Percentiles rank a stretch among this genome's conserved stretches.
These are phyloP conservation scores for Camelina sativa DNA, from an alignment of 345 rosid species.

Conservation along the genomic window DNA sequence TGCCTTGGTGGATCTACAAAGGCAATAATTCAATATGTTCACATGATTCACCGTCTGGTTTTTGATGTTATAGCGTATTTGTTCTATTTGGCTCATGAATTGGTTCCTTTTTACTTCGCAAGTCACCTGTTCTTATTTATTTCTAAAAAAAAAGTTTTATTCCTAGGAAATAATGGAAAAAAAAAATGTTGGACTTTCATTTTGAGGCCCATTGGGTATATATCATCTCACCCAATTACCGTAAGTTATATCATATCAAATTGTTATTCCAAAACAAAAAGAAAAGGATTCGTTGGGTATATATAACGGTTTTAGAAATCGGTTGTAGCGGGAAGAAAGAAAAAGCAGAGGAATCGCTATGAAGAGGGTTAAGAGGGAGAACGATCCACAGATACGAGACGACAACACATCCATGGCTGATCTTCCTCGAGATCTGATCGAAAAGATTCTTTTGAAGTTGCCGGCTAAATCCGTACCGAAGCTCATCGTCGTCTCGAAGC, in stretches of 20 bases:
- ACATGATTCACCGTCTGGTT: constrained; percentile 15
- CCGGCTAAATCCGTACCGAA: background rate
- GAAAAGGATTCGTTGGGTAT: background rate
- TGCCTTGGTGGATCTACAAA: background rate
- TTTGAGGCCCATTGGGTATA: background rate
- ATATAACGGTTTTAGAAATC: too few relatives aligned
- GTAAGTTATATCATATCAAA: background rate
- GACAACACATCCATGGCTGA: too few relatives aligned
- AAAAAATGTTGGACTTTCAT: too few relatives aligned
- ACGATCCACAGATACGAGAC: background rate
- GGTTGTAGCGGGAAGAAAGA: background rate
- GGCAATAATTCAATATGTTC: background rate
- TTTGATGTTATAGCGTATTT: constrained; percentile 1
- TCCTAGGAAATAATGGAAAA: background rate
- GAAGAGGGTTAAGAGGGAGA: background rate
- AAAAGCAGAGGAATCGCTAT: background rate
- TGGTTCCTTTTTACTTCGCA: constrained; percentile 22
- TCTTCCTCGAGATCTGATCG: background rate
- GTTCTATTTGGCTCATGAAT: background rate
- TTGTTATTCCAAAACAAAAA: too few relatives aligned
- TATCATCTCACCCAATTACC: background rate
- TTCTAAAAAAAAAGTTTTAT: background rate
- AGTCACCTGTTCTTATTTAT: background rate
- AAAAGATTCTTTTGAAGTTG: background rate
- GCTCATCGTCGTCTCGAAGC: background rate